These are phyloP conservation scores for Candida mesenterica DNA, from an alignment of 1,139 yeast genomes.

Conservation along the genomic window DNA sequence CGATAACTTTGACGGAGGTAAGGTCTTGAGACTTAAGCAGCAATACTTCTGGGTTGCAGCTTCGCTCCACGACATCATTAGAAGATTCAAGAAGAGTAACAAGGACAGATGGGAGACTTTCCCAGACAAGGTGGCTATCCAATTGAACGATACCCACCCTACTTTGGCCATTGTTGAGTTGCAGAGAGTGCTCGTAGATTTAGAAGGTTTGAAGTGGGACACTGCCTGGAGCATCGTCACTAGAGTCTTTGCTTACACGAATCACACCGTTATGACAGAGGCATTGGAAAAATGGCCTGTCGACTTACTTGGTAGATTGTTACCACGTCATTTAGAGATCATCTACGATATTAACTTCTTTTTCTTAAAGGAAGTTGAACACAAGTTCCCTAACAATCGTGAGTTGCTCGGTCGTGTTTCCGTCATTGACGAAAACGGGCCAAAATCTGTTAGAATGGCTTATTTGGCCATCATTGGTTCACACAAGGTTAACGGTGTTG, in stretches of 20 bases:
- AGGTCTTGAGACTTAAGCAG: slow-evolving; percentile 89
- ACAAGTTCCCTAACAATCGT: slow-evolving; percentile 65
- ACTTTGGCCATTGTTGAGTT: slow-evolving; percentile 88
- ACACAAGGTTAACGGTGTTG: slow-evolving; percentile 93
- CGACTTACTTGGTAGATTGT: slow-evolving; percentile 67
- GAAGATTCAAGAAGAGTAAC: slow-evolving; percentile 81
- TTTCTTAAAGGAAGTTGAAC: slow-evolving; percentile 76
- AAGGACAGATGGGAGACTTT: slow-evolving; percentile 74
- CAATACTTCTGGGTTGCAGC: slow-evolving; percentile 98
- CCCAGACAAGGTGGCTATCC: slow-evolving; percentile 86
- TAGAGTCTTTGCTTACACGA: slow-evolving; percentile 84
- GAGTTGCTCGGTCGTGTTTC: slow-evolving; percentile 72
- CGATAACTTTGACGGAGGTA: slow-evolving; percentile 88
- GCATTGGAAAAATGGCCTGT: slow-evolving; percentile 97
- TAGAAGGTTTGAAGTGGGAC: slow-evolving; percentile 79
- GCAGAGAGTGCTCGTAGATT: slow-evolving; percentile 81
- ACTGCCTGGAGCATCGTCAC: slow-evolving; percentile 85
- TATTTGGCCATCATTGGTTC: slow-evolving; percentile 88
- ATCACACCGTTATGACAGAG: slow-evolving; percentile 93
- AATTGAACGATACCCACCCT: slow-evolving; percentile 94
- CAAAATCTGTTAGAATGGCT: slow-evolving; percentile 91
- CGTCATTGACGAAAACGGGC: slow-evolving; percentile 75
- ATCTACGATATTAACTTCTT: slow-evolving; percentile 81
- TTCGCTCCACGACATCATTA: slow-evolving; percentile 83
- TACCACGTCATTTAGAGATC: slow-evolving; percentile 91